Percentiles rank a stretch among this genome's conserved stretches.
Conservation (phyloP, 2,329 filamentous ascomycete species). For the Nectriaceae sp. region DNA sequence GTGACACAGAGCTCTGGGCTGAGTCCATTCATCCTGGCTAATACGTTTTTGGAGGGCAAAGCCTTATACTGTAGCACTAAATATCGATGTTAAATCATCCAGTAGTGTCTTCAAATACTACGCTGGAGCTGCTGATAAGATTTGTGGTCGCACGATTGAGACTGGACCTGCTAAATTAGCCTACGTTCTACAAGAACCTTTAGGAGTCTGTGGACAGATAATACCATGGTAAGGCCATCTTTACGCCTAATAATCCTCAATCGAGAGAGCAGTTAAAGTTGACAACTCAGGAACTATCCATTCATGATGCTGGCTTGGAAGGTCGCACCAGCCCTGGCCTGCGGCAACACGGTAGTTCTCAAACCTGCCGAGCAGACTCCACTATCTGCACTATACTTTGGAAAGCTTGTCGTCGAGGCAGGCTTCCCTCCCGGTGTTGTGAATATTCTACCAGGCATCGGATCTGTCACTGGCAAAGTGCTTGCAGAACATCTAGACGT, state of each 20-base stretch:
- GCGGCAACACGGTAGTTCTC: not conserved
- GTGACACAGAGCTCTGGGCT: not conserved
- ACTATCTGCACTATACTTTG: not conserved
- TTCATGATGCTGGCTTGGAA: conserved; percentile 2
- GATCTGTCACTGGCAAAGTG: not conserved
- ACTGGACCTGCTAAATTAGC: conserved; percentile 64
- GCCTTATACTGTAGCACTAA: conserved; percentile 42
- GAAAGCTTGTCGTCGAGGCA: not conserved
- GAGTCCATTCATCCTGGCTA: not conserved
- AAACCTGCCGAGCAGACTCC: conserved; percentile 6
- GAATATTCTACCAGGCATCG: conserved; percentile 1
- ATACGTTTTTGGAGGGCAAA: conserved; percentile 1
- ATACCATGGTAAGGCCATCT: conserved; percentile 1
- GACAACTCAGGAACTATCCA: not conserved
- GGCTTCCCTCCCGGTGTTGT: conserved; percentile 1
- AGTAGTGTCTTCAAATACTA: conserved; percentile 62
- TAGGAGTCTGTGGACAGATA: conserved; percentile 32
- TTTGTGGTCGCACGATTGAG: conserved; percentile 68
- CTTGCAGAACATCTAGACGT: not conserved
- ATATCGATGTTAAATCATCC: conserved; percentile 54
- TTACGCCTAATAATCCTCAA: not conserved
- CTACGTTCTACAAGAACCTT: conserved; percentile 67
- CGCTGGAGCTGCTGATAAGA: conserved; percentile 70
- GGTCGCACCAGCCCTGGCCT: not conserved
- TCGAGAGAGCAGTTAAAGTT: too few relatives aligned